Evolutionary conservation across 2,329 filamentous ascomycete genomes (phyloP).

Genomic region (Talaromyces sp.): DNA sequence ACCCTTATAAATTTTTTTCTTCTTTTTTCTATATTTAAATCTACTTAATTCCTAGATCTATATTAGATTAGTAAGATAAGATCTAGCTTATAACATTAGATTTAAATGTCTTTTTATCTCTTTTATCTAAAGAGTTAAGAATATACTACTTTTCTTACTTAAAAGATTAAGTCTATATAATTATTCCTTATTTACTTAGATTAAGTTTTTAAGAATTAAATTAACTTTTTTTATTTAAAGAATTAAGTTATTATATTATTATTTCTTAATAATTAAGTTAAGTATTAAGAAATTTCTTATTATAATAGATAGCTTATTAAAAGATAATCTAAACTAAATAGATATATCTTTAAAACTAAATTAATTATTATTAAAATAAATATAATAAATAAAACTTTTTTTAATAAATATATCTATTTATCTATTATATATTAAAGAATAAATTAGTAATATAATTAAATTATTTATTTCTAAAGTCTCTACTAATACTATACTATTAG

Average conservation of each 20-base stretch:
- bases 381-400: too few species aligned
- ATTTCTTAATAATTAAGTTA: neutral
- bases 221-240: neutral
- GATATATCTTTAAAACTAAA: neutral
- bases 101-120: neutral
- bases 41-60: neutral
- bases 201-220: neutral
- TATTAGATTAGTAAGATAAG: neutral
- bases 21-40: neutral
- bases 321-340: neutral
- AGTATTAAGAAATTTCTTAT: neutral
- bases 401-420: too few species aligned
- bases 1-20: neutral
- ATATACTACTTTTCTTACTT: neutral
- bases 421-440: too few species aligned
- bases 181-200: neutral
- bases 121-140: neutral
- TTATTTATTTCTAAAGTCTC: too few species aligned
- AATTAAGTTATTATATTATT: neutral
- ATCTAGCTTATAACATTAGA: neutral
- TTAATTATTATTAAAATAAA: neutral
- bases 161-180: neutral
- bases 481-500: too few species aligned
- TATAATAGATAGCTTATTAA: neutral
- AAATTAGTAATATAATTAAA: too few species aligned